Base-by-base conservation (phyloP, 1,139 yeast genomes). In the Taiozyma onychis region DNA sequence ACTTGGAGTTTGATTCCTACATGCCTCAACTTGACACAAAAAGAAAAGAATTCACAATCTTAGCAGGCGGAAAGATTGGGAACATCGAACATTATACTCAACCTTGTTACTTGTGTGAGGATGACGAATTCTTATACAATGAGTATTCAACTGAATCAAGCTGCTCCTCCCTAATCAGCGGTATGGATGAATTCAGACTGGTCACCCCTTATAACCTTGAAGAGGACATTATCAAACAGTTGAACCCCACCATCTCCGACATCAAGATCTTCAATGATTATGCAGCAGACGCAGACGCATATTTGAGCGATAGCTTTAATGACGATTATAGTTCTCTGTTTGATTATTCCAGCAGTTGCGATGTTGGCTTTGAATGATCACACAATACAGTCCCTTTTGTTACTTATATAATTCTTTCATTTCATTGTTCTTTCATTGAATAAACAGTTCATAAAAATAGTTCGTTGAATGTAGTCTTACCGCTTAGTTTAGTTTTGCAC, bases 401-500 rank as follows among this genome's bases (percentile, higher is more conserved):
- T 14, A n/a, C 2, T 30, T 6, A 14, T n/a, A 32, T 32, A 32
- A 18, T 32, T 32, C 35, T 32, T 32, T n/a, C 2, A 32, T 32
- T 32, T 32, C 35, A 32, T 32, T 32, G 16, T n/a, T 4, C 34
- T 32, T 32, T 32, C 41, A 5, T 37, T 10, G 21, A 16, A 37
- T 37, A 43, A 45, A 27, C 24, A 39, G 14, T 41, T 44, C 44
- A 60, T 22, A 57, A 41, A 41, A 55, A 76, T n/a, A 75, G 54
- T 55, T 75, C 79, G 10, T 65, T 65, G 55, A 75, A 75, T 58
- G 64, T 57, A 64, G 44, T 59, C n/a, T 48, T 55, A 1, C 54
- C 71, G 7, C 67, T 65, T 48, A 75, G 67, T 48, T 56, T 57
- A 42, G 64, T 66, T 2, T 59, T 66, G 62, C 87, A 81, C 4